Evolutionary conservation across 176 grass and related monocot genomes (phyloP).

Genomic region (Carex kokanica): DNA sequence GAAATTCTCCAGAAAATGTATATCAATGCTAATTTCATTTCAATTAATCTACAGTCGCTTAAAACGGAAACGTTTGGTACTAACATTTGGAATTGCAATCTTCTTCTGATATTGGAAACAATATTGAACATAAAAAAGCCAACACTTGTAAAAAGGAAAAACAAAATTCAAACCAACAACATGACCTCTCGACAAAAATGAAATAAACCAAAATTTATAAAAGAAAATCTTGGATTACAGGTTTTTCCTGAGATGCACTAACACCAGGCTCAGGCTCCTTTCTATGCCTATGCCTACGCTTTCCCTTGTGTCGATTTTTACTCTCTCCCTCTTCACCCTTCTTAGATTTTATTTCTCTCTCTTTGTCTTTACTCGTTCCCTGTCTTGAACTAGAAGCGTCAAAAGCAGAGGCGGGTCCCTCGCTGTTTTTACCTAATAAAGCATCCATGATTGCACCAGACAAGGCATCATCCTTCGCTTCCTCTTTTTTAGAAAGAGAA

Average conservation of each 20-base stretch:
- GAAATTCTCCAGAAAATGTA: background rate
- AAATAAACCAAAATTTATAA: constrained; percentile 41
- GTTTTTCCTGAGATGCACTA: constrained; percentile 42
- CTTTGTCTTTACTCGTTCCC: constrained; percentile 41
- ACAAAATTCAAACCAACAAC: constrained; percentile 34
- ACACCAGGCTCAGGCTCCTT: constrained; percentile 34
- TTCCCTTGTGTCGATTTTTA: constrained; percentile 44
- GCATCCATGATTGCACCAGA: constrained; percentile 51
- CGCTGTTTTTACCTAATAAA: constrained; percentile 46
- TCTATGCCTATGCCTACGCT: constrained; percentile 58
- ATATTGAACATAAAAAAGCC: constrained; percentile 31
- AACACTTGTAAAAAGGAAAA: constrained; percentile 22
- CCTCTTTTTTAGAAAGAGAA: constrained; percentile 32
- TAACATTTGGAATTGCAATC: background rate
- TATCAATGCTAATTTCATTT: no score
- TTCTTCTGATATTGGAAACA: background rate
- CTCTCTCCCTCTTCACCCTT: constrained; percentile 44
- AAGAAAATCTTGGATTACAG: constrained; percentile 89
- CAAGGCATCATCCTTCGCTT: constrained; percentile 40
- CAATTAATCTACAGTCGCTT: background rate
- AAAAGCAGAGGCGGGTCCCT: constrained; percentile 30
- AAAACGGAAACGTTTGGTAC: background rate
- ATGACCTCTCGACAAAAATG: constrained; percentile 4
- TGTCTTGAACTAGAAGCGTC: constrained; percentile 39
- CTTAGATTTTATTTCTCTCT: constrained; percentile 39